Base-by-base conservation (phyloP, 768 basidiomycete genomes). In the Obba rivulosa region DNA sequence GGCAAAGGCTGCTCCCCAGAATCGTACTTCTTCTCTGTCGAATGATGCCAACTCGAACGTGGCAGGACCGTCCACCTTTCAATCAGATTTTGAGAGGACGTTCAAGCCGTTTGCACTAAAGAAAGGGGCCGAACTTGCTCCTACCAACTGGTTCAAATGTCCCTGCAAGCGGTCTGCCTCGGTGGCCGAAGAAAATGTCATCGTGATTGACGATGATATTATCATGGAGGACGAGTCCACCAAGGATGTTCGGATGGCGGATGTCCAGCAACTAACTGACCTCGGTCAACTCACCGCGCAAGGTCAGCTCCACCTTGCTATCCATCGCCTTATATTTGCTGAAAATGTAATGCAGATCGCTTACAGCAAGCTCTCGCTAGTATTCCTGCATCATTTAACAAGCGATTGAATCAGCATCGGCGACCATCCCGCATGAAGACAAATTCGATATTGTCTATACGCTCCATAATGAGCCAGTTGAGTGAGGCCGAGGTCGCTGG, bases 71-170 rank as follows among this genome's bases (percentile, higher is more conserved):
- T 72, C 71, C 5, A 62, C 59, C 24, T 54, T 64, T 2, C 70
- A 72, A 23, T 77, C 78, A 14, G 86, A 92, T 40, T 95, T 90
- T 56, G 76, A 84, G 46, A 78, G 70, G 56, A 72, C 74, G 1
- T 96, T 96, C 71, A 83, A 79, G 56, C 83, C 90, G 1, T 95
- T 92, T 62, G 72, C 79, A 4, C 56, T 87, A 50, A 90, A 87
- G 70, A 91, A 86, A 59, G 87, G 80, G 51, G 77, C 79, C 4
- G 70, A 73, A 22, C 57, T 93, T 16, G 90, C 91, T 3, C 86
- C 87, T 0, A 58, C 73, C 34, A 93, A 92, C 57, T 80, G 79
- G 73, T 91, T 88, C 66, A 57, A 66, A 48, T 65, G 64, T 20
- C 54, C 66, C 34, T 67, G 62, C 50, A 54, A 54, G 56, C 47